These are phyloP conservation scores for Peniophora sp. DNA, from an alignment of 1,284 basidiomycete species.

Conservation along the genomic window DNA sequence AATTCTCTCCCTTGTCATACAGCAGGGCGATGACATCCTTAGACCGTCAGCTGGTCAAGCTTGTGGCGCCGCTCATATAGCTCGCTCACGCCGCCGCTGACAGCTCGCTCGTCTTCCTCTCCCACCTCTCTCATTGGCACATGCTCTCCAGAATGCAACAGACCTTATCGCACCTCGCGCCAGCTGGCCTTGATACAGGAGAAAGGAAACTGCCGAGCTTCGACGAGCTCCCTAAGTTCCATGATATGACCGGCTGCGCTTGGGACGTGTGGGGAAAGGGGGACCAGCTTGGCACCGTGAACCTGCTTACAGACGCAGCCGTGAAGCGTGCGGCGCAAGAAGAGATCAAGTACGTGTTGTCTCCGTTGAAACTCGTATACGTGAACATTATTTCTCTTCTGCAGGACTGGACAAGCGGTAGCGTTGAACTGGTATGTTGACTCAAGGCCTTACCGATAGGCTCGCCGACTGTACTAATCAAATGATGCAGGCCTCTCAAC, in stretches of 20 bases:
- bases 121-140: too few relatives aligned
- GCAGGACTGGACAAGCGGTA: conserved; percentile 22
- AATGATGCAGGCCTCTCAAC: conserved; percentile 51
- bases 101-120: too few relatives aligned
- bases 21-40: too few relatives aligned
- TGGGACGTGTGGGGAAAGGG: conserved; percentile 68
- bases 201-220: conserved; percentile 38
- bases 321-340: conserved; percentile 53
- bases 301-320: conserved; percentile 57
- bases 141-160: too few relatives aligned
- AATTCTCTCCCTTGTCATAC: too few relatives aligned
- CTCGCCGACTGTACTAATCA: too few relatives aligned
- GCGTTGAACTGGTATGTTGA: conserved; percentile 55
- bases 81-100: too few relatives aligned
- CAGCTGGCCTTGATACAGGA: too few relatives aligned
- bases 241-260: conserved; percentile 56
- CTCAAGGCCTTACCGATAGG: too few relatives aligned
- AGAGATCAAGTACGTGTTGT: conserved; percentile 58
- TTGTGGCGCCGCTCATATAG: too few relatives aligned
- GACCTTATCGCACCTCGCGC: too few relatives aligned
- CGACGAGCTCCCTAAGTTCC: conserved; percentile 54
- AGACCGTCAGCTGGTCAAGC: too few relatives aligned
- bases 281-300: conserved; percentile 66
- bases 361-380: conserved; percentile 9
- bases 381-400: not conserved